A percentile compares a stretch with the other conserved stretches of the same genome.
phyloP scores from a whole-genome alignment of 208 protist genomes.

The Lotmaria passim region DNA sequence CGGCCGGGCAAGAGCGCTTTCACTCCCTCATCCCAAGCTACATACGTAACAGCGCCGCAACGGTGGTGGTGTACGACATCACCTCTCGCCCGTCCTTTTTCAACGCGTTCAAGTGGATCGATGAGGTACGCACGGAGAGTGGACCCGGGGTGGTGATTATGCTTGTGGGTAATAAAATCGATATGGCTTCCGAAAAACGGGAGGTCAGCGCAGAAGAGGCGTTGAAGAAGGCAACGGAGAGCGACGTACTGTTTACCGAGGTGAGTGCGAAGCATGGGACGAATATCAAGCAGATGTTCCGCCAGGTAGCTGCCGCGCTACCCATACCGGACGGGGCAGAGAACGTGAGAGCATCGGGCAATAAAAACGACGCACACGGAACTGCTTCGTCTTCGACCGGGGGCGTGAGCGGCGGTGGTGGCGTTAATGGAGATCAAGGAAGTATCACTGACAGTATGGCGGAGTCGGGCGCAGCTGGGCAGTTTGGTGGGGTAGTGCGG shows the following conservation, averaged over 20 bases:
- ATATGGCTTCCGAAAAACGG: slow-evolving; percentile 76
- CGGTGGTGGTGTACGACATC: slow-evolving; percentile 98
- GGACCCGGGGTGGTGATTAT: slow-evolving; percentile 95
- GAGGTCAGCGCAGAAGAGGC: slow-evolving; percentile 84
- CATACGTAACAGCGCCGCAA: slow-evolving; percentile 96
- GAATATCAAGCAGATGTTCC: slow-evolving; percentile 83
- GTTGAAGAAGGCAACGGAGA: slow-evolving; percentile 81
- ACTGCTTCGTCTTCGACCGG: neutral
- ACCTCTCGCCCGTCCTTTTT: slow-evolving; percentile 94
- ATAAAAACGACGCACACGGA: neutral
- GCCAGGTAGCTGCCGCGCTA: slow-evolving; percentile 64
- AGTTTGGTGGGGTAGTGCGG: slow-evolving; percentile 26
- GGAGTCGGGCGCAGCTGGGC: slow-evolving; percentile 11
- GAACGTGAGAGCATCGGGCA: neutral
- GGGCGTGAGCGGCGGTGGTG: neutral
- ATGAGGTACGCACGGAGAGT: slow-evolving; percentile 97
- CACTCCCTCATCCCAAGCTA: slow-evolving; percentile 94
- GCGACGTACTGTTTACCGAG: slow-evolving; percentile 95
- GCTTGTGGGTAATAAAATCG: slow-evolving; percentile 98
- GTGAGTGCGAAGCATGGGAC: slow-evolving; percentile 92
- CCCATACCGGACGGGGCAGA: slow-evolving; percentile 25
- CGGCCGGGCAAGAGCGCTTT: slow-evolving; percentile 93
- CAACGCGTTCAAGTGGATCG: slow-evolving; percentile 96
- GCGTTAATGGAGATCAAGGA: neutral
- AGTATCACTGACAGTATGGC: neutral